These are phyloP conservation scores for Herpetospermum pedunculosum DNA, from an alignment of 306 rosid species.

Conservation along the genomic window DNA sequence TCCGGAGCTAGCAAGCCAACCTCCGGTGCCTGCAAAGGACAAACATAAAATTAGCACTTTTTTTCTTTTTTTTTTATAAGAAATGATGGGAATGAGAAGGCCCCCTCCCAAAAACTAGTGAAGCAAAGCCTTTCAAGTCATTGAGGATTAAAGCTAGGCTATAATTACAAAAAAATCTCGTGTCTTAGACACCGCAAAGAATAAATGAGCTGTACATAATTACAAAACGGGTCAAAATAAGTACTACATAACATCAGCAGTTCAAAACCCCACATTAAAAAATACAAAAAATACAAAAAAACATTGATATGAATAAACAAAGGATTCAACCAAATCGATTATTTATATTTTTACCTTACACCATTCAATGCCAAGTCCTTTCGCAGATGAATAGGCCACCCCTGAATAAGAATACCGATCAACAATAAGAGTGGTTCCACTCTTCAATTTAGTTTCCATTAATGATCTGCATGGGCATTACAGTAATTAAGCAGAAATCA, in stretches of 20 bases:
- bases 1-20: constrained; percentile 79
- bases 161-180: background rate
- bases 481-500: background rate
- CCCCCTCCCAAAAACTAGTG: background rate
- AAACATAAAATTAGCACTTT: background rate
- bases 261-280: background rate
- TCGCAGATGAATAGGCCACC: constrained; percentile 86
- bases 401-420: constrained; percentile 98
- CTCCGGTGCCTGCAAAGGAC: constrained; percentile 68
- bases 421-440: constrained; percentile 79
- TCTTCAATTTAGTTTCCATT: constrained; percentile 75
- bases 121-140: background rate
- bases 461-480: constrained; percentile 41
- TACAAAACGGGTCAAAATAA: background rate
- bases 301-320: background rate
- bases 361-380: constrained; percentile 83
- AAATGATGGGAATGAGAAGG: background rate
- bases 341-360: constrained; percentile 50
- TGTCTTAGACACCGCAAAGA: background rate
- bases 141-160: background rate
- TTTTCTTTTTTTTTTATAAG: no score
- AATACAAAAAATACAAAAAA: background rate
- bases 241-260: background rate
- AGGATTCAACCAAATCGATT: background rate
- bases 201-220: background rate